A percentile compares a stretch with the other conserved stretches of the same genome.
Evolutionary conservation across 768 basidiomycete species (phyloP).

Genomic region (Kwoniella sp.): DNA sequence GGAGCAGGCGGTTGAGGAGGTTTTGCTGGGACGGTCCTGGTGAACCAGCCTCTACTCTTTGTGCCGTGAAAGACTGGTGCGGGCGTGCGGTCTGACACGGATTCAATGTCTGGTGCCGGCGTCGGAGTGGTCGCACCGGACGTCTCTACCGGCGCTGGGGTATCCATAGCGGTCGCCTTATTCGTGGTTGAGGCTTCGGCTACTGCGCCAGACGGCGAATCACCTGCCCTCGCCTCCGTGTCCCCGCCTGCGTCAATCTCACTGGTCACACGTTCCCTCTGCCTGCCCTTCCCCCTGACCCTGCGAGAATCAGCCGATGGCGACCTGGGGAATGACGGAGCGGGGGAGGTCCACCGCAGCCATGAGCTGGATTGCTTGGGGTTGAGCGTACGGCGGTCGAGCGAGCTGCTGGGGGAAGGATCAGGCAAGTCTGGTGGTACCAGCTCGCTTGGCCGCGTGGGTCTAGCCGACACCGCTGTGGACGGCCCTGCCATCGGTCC

Average conservation of each 20-base stretch:
- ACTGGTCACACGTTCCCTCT: too few relatives aligned
- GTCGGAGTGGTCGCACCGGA: neutral
- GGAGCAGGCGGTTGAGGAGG: neutral
- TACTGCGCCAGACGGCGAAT: neutral
- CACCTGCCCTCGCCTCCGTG: neutral
- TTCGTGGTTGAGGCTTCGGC: neutral
- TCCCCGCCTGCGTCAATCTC: neutral
- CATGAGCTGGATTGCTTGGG: conserved; percentile 40
- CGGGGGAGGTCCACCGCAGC: conserved; percentile 36
- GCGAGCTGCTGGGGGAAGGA: neutral
- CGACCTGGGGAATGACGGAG: conserved; percentile 31
- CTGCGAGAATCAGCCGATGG: neutral
- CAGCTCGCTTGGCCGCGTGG: too few relatives aligned
- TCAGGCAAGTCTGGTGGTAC: neutral
- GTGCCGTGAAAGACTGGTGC: too few relatives aligned
- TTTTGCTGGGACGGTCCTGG: neutral
- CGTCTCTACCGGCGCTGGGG: neutral
- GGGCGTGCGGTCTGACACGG: neutral
- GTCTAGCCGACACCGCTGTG: neutral
- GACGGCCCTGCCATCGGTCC: conserved; percentile 21
- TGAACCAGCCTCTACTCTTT: neutral
- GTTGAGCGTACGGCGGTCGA: conserved; percentile 17
- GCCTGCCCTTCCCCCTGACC: conserved; percentile 28
- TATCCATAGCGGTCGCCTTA: neutral
- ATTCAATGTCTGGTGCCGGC: neutral